A percentile compares a stretch with the other conserved stretches of the same genome.
Evolutionary conservation across 305 asterid genomes (phyloP).

Genomic region (Euphrasia arctica): DNA sequence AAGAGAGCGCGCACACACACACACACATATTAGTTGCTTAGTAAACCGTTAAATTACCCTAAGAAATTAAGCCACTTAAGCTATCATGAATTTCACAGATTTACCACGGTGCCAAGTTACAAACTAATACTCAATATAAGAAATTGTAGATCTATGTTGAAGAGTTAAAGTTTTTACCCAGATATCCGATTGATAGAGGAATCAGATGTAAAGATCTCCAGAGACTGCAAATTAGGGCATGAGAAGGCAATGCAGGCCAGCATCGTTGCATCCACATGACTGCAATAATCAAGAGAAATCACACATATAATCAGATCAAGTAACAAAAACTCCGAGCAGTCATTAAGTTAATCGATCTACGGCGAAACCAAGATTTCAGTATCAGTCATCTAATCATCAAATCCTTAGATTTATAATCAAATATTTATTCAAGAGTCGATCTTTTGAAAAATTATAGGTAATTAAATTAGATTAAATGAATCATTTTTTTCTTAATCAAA

Average conservation of each 20-base stretch:
- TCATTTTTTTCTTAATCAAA: constrained; percentile 7
- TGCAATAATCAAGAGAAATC: constrained; percentile 42
- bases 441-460: background rate
- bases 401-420: too few species aligned
- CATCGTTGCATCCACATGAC: constrained; percentile 85
- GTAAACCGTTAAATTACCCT: constrained; percentile 8
- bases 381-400: constrained; percentile 15
- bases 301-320: constrained; percentile 25
- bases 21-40: background rate
- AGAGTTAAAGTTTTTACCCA: constrained; percentile 51
- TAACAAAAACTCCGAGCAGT: background rate
- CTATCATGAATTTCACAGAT: constrained; percentile 1
- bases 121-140: background rate
- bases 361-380: constrained; percentile 17
- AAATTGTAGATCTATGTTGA: constrained; percentile 14
- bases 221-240: constrained; percentile 72
- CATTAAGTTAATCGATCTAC: background rate
- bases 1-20: too few species aligned
- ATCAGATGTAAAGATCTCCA: constrained; percentile 69
- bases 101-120: background rate
- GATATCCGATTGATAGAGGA: constrained; percentile 68
- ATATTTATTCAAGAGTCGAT: constrained; percentile 2
- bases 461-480: too few species aligned
- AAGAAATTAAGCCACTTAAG: constrained; percentile 1
- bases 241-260: constrained; percentile 97